Evolutionary conservation across 2,329 filamentous ascomycete species (phyloP).

Genomic region (Rachicladosporium sp.): DNA sequence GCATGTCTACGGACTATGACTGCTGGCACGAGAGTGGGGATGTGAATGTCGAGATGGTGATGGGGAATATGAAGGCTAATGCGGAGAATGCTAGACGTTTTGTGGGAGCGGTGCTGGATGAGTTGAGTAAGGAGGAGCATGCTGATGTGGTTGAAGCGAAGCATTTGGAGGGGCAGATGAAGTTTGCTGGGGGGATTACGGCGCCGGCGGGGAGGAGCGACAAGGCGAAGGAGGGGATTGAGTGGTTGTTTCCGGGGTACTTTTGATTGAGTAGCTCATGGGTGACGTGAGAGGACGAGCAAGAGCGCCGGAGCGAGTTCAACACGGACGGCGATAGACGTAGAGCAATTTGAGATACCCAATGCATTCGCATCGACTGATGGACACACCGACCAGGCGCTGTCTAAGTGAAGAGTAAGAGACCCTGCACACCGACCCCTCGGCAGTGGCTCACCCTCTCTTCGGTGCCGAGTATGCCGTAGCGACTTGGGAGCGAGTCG

Average conservation of each 20-base stretch:
- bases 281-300: too few species aligned
- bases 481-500: too few species aligned
- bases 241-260: constrained; percentile 81
- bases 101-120: constrained; percentile 76
- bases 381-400: too few species aligned
- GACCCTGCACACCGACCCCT: too few species aligned
- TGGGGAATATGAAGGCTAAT: constrained; percentile 93
- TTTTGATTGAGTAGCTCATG: constrained; percentile 25
- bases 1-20: constrained; percentile 99
- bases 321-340: too few species aligned
- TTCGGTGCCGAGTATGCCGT: too few species aligned
- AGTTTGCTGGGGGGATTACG: constrained; percentile 73
- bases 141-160: constrained; percentile 63
- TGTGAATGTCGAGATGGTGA: constrained; percentile 93
- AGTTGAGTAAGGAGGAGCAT: constrained; percentile 67
- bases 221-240: constrained; percentile 66
- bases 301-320: too few species aligned
- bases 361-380: too few species aligned
- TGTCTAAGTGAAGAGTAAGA: too few species aligned
- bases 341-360: too few species aligned
- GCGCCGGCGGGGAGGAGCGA: constrained; percentile 60
- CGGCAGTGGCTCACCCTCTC: too few species aligned
- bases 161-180: constrained; percentile 65
- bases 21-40: constrained; percentile 78
- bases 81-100: constrained; percentile 74